Evolutionary conservation across 2,329 filamentous ascomycete genomes (phyloP).

Genomic region (Phyllosticta citrichinensis): DNA sequence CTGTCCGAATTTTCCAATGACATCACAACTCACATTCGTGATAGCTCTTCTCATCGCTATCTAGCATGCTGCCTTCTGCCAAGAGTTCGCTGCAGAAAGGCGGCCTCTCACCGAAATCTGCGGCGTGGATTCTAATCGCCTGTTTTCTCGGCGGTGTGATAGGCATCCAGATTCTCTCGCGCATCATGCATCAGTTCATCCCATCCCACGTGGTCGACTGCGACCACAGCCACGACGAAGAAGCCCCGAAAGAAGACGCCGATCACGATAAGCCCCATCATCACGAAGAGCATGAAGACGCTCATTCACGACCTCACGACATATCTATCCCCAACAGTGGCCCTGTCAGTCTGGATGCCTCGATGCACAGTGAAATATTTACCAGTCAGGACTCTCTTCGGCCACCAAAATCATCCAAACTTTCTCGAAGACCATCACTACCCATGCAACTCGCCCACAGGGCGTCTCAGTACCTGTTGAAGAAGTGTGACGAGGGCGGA

Average conservation of each 20-base stretch:
- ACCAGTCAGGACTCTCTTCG: constrained; percentile 5
- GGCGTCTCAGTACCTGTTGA: constrained; percentile 41
- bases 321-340: background rate
- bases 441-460: constrained; percentile 31
- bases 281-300: constrained; percentile 14
- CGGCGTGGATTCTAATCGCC: constrained; percentile 58
- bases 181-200: constrained; percentile 61
- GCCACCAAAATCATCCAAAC: background rate
- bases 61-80: constrained; percentile 85
- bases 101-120: constrained; percentile 54
- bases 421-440: constrained; percentile 28
- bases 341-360: constrained; percentile 5
- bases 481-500: constrained; percentile 46
- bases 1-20: constrained; percentile 12
- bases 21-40: background rate
- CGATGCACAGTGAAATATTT: constrained; percentile 2
- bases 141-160: constrained; percentile 64
- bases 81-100: constrained; percentile 65
- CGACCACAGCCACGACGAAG: constrained; percentile 59
- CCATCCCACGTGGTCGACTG: constrained; percentile 75
- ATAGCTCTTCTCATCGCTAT: constrained; percentile 82
- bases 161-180: constrained; percentile 64
- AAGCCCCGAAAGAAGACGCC: constrained; percentile 21
- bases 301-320: constrained; percentile 1
- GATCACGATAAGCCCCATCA: constrained; percentile 13